Conservation (phyloP, 2,329 filamentous ascomycete genomes). For the Monilinia fructigena region DNA sequence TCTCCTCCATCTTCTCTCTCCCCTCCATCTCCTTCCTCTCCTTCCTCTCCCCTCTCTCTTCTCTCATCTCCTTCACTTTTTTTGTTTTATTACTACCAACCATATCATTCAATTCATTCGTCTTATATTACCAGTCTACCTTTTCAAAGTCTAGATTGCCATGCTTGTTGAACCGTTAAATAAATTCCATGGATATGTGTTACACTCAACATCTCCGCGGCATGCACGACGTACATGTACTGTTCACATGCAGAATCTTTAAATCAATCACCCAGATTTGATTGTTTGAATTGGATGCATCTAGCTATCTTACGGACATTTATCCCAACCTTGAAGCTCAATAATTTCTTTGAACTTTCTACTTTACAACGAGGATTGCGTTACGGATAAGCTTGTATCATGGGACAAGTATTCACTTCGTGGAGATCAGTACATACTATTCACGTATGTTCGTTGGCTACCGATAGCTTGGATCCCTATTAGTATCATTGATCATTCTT, state of each 20-base stretch:
- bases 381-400: neutral
- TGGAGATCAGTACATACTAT: constrained; percentile 8
- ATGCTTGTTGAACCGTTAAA: too few relatives aligned
- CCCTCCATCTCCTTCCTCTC: too few relatives aligned
- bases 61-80: too few relatives aligned
- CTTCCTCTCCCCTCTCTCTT: too few relatives aligned
- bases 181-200: too few relatives aligned
- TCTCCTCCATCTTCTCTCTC: too few relatives aligned
- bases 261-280: neutral
- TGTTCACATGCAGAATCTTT: neutral
- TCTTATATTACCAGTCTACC: too few relatives aligned
- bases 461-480: constrained; percentile 5
- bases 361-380: neutral
- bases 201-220: too few relatives aligned
- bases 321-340: neutral
- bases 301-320: neutral
- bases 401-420: constrained; percentile 1
- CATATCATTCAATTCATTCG: too few relatives aligned
- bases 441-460: constrained; percentile 2
- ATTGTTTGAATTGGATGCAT: neutral
- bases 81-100: too few relatives aligned
- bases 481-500: neutral
- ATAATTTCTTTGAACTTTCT: neutral
- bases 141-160: too few relatives aligned
- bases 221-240: neutral